phyloP scores from a whole-genome alignment of 768 basidiomycete genomes.

The Tylopilus rubrobrunneus region DNA sequence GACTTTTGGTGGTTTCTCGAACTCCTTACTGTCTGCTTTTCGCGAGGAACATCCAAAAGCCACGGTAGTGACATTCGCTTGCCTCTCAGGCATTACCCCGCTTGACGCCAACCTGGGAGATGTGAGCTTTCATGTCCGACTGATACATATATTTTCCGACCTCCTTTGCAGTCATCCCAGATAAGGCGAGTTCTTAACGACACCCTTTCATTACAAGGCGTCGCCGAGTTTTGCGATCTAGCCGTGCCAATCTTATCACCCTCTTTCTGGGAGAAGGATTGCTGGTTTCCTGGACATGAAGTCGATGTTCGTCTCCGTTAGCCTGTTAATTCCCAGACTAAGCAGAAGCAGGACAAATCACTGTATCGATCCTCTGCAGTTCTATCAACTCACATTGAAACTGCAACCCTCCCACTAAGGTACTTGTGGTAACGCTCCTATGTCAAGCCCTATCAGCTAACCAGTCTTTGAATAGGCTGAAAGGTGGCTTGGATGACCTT shows the following conservation, averaged over 20 bases:
- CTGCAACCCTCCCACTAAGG: constrained; percentile 57
- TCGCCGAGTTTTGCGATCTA: constrained; percentile 47
- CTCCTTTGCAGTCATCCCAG: constrained; percentile 29
- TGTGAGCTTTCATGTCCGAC: constrained; percentile 34
- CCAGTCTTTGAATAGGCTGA: constrained; percentile 27
- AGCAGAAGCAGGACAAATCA: constrained; percentile 27
- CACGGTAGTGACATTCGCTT: constrained; percentile 52
- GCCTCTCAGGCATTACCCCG: constrained; percentile 47
- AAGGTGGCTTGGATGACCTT: constrained; percentile 37
- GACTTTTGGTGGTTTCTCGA: constrained; percentile 63
- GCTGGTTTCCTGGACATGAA: constrained; percentile 23
- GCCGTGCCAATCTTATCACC: constrained; percentile 49
- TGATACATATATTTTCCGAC: constrained; percentile 3
- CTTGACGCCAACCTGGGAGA: constrained; percentile 34
- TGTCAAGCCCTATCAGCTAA: background rate
- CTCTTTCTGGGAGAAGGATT: constrained; percentile 37
- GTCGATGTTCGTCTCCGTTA: constrained; percentile 16
- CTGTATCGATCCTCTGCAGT: constrained; percentile 54
- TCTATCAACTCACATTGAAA: constrained; percentile 56
- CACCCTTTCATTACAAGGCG: constrained; percentile 50
- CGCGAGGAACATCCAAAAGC: constrained; percentile 68
- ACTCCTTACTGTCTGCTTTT: constrained; percentile 54
- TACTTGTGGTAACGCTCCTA: constrained; percentile 18
- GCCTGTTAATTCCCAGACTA: constrained; percentile 7
- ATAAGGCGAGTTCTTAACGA: constrained; percentile 56